These are phyloP conservation scores for Clonostachys rosea DNA, from an alignment of 2,329 filamentous ascomycete genomes.

Conservation along the genomic window DNA sequence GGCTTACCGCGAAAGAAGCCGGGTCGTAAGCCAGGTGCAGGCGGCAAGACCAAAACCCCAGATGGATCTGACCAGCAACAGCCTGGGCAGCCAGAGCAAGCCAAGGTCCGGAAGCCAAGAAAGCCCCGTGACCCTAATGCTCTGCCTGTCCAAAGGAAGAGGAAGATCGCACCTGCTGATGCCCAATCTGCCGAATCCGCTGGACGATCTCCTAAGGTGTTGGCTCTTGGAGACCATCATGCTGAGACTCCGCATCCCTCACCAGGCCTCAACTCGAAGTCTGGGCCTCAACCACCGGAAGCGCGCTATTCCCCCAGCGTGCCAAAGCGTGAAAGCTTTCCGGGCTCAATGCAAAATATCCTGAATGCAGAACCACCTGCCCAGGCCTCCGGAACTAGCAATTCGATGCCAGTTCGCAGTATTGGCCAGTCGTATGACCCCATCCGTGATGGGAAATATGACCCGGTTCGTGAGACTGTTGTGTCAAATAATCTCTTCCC, in stretches of 20 bases:
- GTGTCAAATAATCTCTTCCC: conserved; percentile 40
- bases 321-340: conserved; percentile 45
- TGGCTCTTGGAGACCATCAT: conserved; percentile 2
- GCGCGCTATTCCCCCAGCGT: conserved; percentile 36
- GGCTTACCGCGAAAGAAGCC: conserved; percentile 59
- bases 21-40: conserved; percentile 59
- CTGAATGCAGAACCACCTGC: conserved; percentile 48
- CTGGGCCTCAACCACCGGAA: conserved; percentile 11
- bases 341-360: conserved; percentile 50
- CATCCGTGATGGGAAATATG: conserved; percentile 67
- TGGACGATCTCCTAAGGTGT: conserved; percentile 7
- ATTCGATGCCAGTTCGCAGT: conserved; percentile 46
- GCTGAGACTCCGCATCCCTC: neutral
- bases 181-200: conserved; percentile 22
- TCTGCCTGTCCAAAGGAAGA: conserved; percentile 47
- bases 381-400: conserved; percentile 33
- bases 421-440: conserved; percentile 87
- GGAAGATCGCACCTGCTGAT: conserved; percentile 38
- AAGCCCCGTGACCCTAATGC: conserved; percentile 58
- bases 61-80: conserved; percentile 23
- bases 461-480: conserved; percentile 60
- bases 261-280: neutral
- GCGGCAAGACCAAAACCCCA: conserved; percentile 35
- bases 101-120: conserved; percentile 46
- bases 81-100: conserved; percentile 20